Evolutionary conservation across 192 early-diverging fungal genomes (phyloP), one percentile per base, ranked within the genome.

Genomic region (Rhizoclosmatium sp.): DNA sequence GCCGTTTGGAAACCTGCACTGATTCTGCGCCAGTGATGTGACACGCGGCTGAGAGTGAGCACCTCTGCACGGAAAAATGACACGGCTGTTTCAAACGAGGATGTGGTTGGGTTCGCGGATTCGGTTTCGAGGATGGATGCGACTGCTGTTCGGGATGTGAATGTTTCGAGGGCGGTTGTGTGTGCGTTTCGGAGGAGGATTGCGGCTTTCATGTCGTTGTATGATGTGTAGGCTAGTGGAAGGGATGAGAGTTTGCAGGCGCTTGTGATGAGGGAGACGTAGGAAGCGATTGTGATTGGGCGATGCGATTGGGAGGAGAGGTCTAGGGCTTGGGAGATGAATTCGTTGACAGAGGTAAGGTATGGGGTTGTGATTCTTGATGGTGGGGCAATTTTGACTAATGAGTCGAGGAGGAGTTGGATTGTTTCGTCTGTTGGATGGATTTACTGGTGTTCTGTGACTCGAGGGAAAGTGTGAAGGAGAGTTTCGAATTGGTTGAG

Each of bases 21-120:
- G 72, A 62, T 62, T 46, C 61, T 4, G 0, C 19, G 59, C 72
- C 39, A 49, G 12, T 49, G 72, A 48, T 47, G 59, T 2, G 2
- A 12, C 59, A 62, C 56, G 45, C 59, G 72, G 1, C 62, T 40
- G 5, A 5, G 19, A 23, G 47, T 39, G 3, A 71, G 39, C 3
- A 71, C 7, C 54, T 71, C 70, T 19, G 19, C 7, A 9, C 58
- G 51, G 58, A 71, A 71, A 71, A 71, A 71, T 23, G n/a, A 9
- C 1, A 47, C 49, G 4, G 70, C 70, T 5, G 70, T 31, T 58
- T 49, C 31, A 14, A 71, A 47, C 19, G 16, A 56, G 0, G 31
- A 23, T 10, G 5, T 23, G 62, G 41, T 21, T 31, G 31, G 31
- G 42, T 12, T 21, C 5, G 51, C 51, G 51, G 70, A 40, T 10